Conservation (phyloP, 768 basidiomycete genomes). For the Russula lepida region DNA sequence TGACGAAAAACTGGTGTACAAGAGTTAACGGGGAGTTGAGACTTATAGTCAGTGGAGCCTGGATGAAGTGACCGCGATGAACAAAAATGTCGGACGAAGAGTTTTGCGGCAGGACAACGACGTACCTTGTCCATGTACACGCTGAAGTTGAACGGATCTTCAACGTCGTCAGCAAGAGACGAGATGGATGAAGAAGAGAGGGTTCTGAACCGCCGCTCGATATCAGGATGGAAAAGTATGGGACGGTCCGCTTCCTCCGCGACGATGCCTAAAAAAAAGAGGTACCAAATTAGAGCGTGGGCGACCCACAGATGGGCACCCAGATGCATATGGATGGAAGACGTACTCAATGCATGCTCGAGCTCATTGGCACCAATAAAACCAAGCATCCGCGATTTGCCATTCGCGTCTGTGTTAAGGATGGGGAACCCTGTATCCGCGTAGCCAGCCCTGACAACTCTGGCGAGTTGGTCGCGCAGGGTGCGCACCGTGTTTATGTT, state of each 20-base stretch:
- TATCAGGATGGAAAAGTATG: constrained; percentile 53
- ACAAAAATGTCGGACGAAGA: background rate
- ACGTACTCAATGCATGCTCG: constrained; percentile 80
- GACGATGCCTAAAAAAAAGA: constrained; percentile 49
- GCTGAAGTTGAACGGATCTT: constrained; percentile 71
- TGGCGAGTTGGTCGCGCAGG: constrained; percentile 61
- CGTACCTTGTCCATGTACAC: constrained; percentile 83
- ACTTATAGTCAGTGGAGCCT: constrained; percentile 85
- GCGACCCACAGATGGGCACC: background rate
- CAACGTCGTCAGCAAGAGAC: constrained; percentile 34
- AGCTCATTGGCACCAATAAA: constrained; percentile 91
- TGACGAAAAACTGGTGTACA: constrained; percentile 88
- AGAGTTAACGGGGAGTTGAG: constrained; percentile 84
- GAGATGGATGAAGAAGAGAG: constrained; percentile 50
- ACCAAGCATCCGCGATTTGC: constrained; percentile 64
- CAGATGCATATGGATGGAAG: background rate
- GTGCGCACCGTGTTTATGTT: constrained; percentile 66
- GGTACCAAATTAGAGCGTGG: background rate
- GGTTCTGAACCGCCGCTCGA: constrained; percentile 26
- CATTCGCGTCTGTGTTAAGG: constrained; percentile 41
- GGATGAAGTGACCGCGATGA: background rate
- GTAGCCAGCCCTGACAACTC: constrained; percentile 47
- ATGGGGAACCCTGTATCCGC: constrained; percentile 87
- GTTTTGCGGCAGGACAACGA: background rate
- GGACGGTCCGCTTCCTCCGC: constrained; percentile 60